Conservation (phyloP, 495 filamentous ascomycete genomes). For the Hypoxylon fuscum region DNA sequence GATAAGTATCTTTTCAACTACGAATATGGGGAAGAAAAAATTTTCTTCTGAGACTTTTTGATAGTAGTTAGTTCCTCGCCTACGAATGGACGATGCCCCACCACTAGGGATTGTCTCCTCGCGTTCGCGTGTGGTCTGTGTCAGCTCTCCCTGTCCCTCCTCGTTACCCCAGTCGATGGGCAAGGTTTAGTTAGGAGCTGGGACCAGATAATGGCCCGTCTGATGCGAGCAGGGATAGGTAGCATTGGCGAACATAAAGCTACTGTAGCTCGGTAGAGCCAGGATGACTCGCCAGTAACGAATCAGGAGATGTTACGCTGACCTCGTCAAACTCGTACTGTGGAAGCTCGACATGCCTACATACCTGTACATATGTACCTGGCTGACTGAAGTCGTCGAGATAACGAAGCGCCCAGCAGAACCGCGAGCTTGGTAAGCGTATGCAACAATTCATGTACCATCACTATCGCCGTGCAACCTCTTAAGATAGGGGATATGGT, state of each 20-base stretch:
- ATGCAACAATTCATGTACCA: constrained; percentile 17
- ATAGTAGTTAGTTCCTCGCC: constrained; percentile 12
- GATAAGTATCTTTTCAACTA: not conserved
- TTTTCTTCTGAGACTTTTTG: constrained; percentile 11
- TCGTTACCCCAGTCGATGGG: constrained; percentile 9
- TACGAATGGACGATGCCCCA: constrained; percentile 16
- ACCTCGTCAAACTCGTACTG: constrained; percentile 21
- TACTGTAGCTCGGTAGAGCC: constrained; percentile 33
- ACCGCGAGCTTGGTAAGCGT: constrained; percentile 11
- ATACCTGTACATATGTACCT: constrained; percentile 1
- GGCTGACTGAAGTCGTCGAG: constrained; percentile 12
- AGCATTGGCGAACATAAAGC: constrained; percentile 11
- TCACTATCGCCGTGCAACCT: constrained; percentile 22
- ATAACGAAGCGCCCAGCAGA: constrained; percentile 37
- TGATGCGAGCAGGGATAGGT: constrained; percentile 19
- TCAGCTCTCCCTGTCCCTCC: constrained; percentile 6
- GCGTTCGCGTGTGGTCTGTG: constrained; percentile 14
- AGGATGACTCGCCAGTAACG: constrained; percentile 27
- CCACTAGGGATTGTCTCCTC: constrained; percentile 20
- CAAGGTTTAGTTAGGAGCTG: constrained; percentile 24
- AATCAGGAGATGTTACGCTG: constrained; percentile 25
- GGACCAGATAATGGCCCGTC: constrained; percentile 14
- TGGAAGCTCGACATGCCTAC: constrained; percentile 1
- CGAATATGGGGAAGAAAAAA: constrained; percentile 22
- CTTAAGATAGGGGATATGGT: constrained; percentile 7